Base-by-base conservation (phyloP, 176 grass and related monocot species). In the Rhynchospora breviuscula region DNA sequence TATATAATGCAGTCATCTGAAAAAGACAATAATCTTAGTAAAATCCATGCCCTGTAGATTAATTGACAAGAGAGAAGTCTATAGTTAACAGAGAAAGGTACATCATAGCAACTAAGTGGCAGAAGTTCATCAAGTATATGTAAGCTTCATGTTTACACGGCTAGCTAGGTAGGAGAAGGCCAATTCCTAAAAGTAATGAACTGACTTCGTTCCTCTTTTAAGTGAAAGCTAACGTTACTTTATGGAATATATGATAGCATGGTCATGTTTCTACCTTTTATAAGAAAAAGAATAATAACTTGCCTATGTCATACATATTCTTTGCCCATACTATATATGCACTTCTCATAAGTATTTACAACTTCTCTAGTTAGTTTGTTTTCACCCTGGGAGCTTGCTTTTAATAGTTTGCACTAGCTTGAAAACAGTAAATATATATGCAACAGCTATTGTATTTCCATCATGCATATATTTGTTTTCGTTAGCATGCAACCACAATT, bases 271-370 rank as follows among this genome's bases (percentile, higher is more conserved):
- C 64, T 59, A 35, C 35, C 82, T 56, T 49, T 81, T 81, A 68
- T 67, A 21, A 81, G 87, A 74, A 87, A 85, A 45, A 75, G 52
- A 82, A 66, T 66, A 81, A 85, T 71, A 58, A n/a, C 81, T 63
- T 54, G 87, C 85, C 56, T 71, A 56, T 83, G 61, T 94, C 90
- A 92, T 60, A 35, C 68, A 45, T 48, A 49, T 86, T 77, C 63
- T 44, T 78, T 81, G 49, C 87, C 23, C 73, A 59, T 56, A 54
- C 19, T 33, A 85, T n/a, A n/a, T n/a, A n/a, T 87, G 86, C 11
- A 89, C 62, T 80, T 62, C 80, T 52, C 62, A 74, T 3, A 75
- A 52, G 12, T 53, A 75, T 21, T 53, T 25, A 15, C 40, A 18
- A 46, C 67, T 46, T 35, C 45, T 46, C 48, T 19, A 76, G 11